These are phyloP conservation scores for Aspergillus nanangensis DNA, from an alignment of 495 filamentous ascomycete genomes.

Conservation along the genomic window DNA sequence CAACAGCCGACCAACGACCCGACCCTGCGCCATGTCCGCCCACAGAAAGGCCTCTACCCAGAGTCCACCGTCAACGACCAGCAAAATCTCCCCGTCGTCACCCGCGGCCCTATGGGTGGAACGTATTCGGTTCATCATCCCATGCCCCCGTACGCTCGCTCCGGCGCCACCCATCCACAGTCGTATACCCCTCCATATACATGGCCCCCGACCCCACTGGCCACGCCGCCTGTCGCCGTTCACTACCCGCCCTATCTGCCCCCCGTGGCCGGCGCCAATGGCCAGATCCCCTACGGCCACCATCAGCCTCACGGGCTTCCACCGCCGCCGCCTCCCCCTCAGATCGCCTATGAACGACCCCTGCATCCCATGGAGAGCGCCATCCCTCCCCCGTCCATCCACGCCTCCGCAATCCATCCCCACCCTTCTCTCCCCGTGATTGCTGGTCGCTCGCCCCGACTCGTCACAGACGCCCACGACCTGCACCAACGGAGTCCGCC, in stretches of 20 bases:
- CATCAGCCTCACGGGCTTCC: slow-evolving; percentile 23
- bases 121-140: slow-evolving; percentile 48
- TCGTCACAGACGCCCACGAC: slow-evolving; percentile 22
- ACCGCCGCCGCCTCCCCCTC: slow-evolving; percentile 14
- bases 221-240: slow-evolving; percentile 38
- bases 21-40: slow-evolving; percentile 74
- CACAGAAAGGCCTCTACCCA: slow-evolving; percentile 90
- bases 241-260: slow-evolving; percentile 37
- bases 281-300: slow-evolving; percentile 25
- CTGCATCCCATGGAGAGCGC: slow-evolving; percentile 25
- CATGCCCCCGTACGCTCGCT: slow-evolving; percentile 46
- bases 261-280: slow-evolving; percentile 26
- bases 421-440: slow-evolving; percentile 18
- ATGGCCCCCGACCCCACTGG: slow-evolving; percentile 63
- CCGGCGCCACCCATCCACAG: slow-evolving; percentile 39
- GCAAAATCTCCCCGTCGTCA: slow-evolving; percentile 61
- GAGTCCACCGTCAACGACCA: slow-evolving; percentile 93
- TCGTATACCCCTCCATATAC: slow-evolving; percentile 46
- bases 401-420: slow-evolving; percentile 14
- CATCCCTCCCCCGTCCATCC: slow-evolving; percentile 20
- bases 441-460: slow-evolving; percentile 33
- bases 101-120: slow-evolving; percentile 59
- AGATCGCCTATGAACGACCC: slow-evolving; percentile 30
- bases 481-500: slow-evolving; percentile 29
- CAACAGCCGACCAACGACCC: slow-evolving; percentile 78